These are phyloP conservation scores for Cladosporium phlei DNA, from an alignment of 2,329 filamentous ascomycete genomes.

Conservation along the genomic window DNA sequence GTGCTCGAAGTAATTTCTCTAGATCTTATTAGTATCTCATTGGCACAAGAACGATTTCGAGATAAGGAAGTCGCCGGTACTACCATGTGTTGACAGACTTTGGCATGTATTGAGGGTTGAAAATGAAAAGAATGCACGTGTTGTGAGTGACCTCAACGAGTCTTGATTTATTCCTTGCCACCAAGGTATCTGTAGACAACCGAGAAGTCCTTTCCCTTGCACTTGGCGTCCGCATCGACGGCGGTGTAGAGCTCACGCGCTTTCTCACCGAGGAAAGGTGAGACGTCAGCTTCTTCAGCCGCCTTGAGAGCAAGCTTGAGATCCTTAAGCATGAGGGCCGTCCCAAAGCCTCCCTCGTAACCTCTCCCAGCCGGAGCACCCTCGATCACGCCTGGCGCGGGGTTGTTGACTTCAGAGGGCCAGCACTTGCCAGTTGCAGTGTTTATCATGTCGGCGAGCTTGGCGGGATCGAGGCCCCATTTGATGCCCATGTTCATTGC, in stretches of 20 bases:
- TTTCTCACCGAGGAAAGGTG: slow-evolving; percentile 41
- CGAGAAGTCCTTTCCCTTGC: slow-evolving; percentile 48
- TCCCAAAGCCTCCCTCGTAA: slow-evolving; percentile 53
- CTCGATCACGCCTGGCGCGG: slow-evolving; percentile 77
- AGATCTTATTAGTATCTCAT: too few relatives aligned
- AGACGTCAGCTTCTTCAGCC: slow-evolving; percentile 40
- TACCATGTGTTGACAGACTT: too few relatives aligned
- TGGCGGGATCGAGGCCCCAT: slow-evolving; percentile 60
- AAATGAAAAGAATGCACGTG: too few relatives aligned
- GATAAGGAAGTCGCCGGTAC: too few relatives aligned
- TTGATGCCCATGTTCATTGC: slow-evolving; percentile 62
- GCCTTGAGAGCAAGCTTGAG: slow-evolving; percentile 46
- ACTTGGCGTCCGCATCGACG: slow-evolving; percentile 39
- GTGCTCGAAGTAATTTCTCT: too few relatives aligned
- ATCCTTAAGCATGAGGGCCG: slow-evolving; percentile 48
- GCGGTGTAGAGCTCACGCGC: slow-evolving; percentile 45
- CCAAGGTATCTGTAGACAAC: slow-evolving; percentile 48
- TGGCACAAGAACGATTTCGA: too few relatives aligned
- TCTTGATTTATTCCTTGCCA: slow-evolving; percentile 40
- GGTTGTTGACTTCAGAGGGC: slow-evolving; percentile 95
- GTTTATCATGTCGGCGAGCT: slow-evolving; percentile 82
- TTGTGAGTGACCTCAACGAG: too few relatives aligned
- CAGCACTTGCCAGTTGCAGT: slow-evolving; percentile 91
- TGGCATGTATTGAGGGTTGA: too few relatives aligned
- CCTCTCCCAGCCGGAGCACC: slow-evolving; percentile 69